Evolutionary conservation across 164 flowering plant genomes (phyloP), one percentile per base, ranked within the genome.

Genomic region (Malania oleifera): DNA sequence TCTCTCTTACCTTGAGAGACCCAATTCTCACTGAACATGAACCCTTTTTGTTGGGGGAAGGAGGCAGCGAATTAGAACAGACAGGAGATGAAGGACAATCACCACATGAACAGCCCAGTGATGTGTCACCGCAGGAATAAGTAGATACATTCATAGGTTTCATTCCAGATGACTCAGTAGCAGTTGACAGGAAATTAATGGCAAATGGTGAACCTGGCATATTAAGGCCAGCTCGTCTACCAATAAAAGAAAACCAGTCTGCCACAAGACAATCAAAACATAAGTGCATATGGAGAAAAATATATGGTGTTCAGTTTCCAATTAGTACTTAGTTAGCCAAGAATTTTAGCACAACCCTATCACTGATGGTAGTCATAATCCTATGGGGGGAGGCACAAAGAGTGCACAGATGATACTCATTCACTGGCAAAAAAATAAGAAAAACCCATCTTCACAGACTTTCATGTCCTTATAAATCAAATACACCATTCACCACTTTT

Each of bases 91-190:
- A 77, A 67, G 99, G 96, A 60, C 99, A 95, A 76, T 95, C 99
- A 60, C 99, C 99, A 75, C 99, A 95, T 59, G 99, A 95, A 73
- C 99, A 95, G 7, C 99, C 98, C 53, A 95, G 78, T 31, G 91
- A 87, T 57, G 77, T 79, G 70, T 95, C 99, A 72, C 82, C 81
- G 61, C 99, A 95, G 38, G 98, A 82, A 78, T 89, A 89, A 48
- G 79, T 74, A 69, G 99, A 79, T 20, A 75, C 84, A 74, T 95
- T 89, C 98, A 95, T 84, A 57, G 86, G 87, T 71, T 70, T 73
- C 96, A 95, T 91, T 61, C 89, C 96, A 56, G 87, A 81, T 63
- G 87, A 74, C 31, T 70, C 81, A 31, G 80, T 69, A 47, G 71
- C 65, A 65, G 26, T 78, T 47, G 91, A 59, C 34, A 45, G 73